Conservation (phyloP, 108 stramenopile genomes). For the Cafeteria roenbergensis region DNA sequence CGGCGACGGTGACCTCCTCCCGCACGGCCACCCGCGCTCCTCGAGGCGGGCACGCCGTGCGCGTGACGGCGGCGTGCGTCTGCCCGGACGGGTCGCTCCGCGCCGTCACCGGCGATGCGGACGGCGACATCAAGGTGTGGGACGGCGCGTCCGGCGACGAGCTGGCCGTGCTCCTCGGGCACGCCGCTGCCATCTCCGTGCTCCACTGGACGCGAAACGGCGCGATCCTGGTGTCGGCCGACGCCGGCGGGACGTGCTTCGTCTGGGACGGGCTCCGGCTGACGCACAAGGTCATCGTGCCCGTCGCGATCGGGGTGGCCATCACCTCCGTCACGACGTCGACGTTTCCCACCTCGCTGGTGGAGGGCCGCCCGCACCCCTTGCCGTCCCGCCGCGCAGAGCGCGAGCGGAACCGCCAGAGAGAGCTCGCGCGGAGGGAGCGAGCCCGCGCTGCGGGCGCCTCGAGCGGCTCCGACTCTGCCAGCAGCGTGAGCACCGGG, state of each 20-base stretch:
- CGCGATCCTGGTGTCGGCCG: neutral
- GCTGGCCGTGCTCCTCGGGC: neutral
- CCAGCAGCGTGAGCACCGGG: too few relatives aligned
- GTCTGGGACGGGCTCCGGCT: neutral
- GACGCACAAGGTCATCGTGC: neutral
- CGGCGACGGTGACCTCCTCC: too few relatives aligned
- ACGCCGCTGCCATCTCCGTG: neutral
- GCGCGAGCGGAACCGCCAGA: too few relatives aligned
- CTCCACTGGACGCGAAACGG: neutral
- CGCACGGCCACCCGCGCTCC: neutral
- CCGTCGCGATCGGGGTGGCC: neutral
- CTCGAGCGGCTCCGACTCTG: too few relatives aligned
- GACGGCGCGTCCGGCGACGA: neutral
- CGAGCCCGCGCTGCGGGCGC: too few relatives aligned
- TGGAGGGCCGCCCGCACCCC: too few relatives aligned
- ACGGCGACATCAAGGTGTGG: constrained; percentile 4
- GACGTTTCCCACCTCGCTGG: too few relatives aligned
- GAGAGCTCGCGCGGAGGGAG: too few relatives aligned
- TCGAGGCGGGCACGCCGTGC: neutral
- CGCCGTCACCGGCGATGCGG: neutral
- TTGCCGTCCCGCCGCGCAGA: too few relatives aligned
- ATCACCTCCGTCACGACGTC: constrained; percentile 1
- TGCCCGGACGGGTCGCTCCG: neutral
- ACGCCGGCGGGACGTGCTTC: neutral
- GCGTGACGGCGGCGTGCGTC: neutral